These are phyloP conservation scores for Stylosanthes scabra DNA, from an alignment of 331 rosid genomes.

Conservation along the genomic window DNA sequence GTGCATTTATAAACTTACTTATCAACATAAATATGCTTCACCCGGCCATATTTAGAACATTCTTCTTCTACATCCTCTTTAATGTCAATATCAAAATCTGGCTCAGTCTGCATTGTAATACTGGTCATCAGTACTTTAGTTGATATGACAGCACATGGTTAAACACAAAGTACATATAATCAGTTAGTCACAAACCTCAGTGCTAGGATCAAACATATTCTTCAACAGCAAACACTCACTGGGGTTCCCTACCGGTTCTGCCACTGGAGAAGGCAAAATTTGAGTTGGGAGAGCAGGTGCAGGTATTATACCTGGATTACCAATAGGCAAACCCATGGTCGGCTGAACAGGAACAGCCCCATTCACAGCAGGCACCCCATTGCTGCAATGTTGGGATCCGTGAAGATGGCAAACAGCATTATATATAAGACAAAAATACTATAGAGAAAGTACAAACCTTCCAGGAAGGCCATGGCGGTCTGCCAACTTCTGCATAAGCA, in stretches of 20 bases:
- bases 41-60: constrained; percentile 90
- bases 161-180: constrained; percentile 19
- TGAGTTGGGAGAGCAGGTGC: constrained; percentile 57
- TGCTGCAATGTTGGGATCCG: constrained; percentile 56
- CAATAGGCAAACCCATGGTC: constrained; percentile 65
- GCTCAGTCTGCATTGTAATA: constrained; percentile 65
- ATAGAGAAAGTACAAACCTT: constrained; percentile 60
- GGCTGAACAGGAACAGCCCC: constrained; percentile 65
- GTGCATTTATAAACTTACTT: constrained; percentile 55
- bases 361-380: constrained; percentile 73
- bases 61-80: constrained; percentile 99
- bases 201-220: constrained; percentile 95
- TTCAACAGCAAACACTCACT: constrained; percentile 88
- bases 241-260: constrained; percentile 82
- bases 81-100: constrained; percentile 91
- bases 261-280: constrained; percentile 54
- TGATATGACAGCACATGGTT: constrained; percentile 11
- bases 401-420: constrained; percentile 14
- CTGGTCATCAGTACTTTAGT: constrained; percentile 28
- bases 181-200: constrained; percentile 67
- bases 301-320: constrained; percentile 65
- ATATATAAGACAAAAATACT: constrained; percentile 32
- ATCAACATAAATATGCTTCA: constrained; percentile 90
- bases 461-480: constrained; percentile 89
- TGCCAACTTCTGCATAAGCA: constrained; percentile 96